Conservation (phyloP, 129 eudicot genomes). For the Sambucus nigra region DNA sequence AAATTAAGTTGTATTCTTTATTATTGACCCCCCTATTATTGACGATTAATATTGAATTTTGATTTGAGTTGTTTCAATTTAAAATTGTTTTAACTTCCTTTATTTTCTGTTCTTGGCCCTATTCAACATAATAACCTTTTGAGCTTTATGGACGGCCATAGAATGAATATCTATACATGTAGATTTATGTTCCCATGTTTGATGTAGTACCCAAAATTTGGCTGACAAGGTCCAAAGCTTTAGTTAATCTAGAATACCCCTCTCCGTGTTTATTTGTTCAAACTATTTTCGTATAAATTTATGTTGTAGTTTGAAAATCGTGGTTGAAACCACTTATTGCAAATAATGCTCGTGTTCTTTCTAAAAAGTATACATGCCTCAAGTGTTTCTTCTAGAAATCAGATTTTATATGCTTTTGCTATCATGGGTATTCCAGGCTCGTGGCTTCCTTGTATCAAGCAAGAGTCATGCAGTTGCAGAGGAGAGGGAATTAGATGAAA, state of each 20-base stretch:
- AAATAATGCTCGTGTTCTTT: background rate
- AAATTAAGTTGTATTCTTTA: no score
- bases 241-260: no score
- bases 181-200: background rate
- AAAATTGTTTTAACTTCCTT: no score
- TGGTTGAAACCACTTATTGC: background rate
- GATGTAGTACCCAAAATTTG: background rate
- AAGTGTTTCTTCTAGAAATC: background rate
- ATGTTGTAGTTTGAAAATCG: background rate
- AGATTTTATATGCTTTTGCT: slow-evolving; percentile 2
- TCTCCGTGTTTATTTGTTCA: background rate
- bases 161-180: background rate
- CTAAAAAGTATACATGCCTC: background rate
- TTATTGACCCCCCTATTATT: no score
- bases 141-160: background rate
- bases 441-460: slow-evolving; percentile 72
- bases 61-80: no score
- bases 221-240: background rate
- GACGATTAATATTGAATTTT: no score
- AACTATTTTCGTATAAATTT: background rate
- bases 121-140: background rate
- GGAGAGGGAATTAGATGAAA: slow-evolving; percentile 75
- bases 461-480: slow-evolving; percentile 44
- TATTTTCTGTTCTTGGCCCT: no score
- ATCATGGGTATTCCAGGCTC: slow-evolving; percentile 55